phyloP scores from a whole-genome alignment of 129 eudicot genomes.

The Calendula officinalis region DNA sequence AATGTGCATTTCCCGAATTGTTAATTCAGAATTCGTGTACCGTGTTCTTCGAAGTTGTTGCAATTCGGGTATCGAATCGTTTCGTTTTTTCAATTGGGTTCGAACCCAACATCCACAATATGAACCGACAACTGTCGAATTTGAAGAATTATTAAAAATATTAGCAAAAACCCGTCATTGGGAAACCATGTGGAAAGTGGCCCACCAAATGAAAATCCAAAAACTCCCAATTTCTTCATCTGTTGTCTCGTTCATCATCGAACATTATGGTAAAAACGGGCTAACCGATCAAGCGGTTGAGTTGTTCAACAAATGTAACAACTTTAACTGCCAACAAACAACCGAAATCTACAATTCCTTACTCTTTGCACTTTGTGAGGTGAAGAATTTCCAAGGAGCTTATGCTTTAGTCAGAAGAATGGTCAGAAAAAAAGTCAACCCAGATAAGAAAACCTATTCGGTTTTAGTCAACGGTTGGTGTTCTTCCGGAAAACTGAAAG shows the following conservation, averaged over 20 bases:
- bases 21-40: slow-evolving; percentile 79
- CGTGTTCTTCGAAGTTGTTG: slow-evolving; percentile 78
- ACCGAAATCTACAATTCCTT: slow-evolving; percentile 69
- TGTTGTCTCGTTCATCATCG: slow-evolving; percentile 61
- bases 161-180: slow-evolving; percentile 65
- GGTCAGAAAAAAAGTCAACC: slow-evolving; percentile 65
- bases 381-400: slow-evolving; percentile 88
- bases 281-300: slow-evolving; percentile 78
- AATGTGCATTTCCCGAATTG: slow-evolving; percentile 52
- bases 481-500: slow-evolving; percentile 84
- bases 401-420: slow-evolving; percentile 82
- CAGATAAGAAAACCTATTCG: slow-evolving; percentile 80
- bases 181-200: slow-evolving; percentile 98
- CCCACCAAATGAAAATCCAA: slow-evolving; percentile 50
- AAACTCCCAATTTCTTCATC: slow-evolving; percentile 53
- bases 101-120: slow-evolving; percentile 61
- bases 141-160: slow-evolving; percentile 68
- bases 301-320: slow-evolving; percentile 65
- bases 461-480: slow-evolving; percentile 94
- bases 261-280: slow-evolving; percentile 77
- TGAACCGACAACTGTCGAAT: slow-evolving; percentile 73
- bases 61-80: slow-evolving; percentile 57
- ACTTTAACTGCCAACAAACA: slow-evolving; percentile 64
- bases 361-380: slow-evolving; percentile 87
- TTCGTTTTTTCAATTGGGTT: slow-evolving; percentile 90